Conservation (phyloP, 2,329 filamentous ascomycete genomes). For the Stachybotrys elegans region DNA sequence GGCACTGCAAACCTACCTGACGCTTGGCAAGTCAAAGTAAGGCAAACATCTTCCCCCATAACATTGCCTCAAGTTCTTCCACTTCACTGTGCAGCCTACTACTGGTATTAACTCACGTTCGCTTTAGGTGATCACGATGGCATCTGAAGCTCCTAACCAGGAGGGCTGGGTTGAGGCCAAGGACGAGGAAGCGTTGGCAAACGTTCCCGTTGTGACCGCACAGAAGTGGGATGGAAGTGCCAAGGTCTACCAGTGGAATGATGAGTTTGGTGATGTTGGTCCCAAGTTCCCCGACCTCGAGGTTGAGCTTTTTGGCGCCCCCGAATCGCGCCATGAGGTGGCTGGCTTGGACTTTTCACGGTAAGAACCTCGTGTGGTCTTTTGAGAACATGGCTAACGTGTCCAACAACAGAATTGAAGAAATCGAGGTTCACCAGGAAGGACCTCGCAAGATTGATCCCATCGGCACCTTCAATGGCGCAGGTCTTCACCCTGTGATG, state of each 20-base stretch:
- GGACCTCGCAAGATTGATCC: slow-evolving; percentile 46
- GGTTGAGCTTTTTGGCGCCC: slow-evolving; percentile 64
- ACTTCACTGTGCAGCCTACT: too few relatives aligned
- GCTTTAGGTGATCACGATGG: too few relatives aligned
- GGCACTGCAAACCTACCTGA: too few relatives aligned
- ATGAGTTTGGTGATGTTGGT: slow-evolving; percentile 81
- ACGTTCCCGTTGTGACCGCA: too few relatives aligned
- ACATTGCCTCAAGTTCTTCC: too few relatives aligned
- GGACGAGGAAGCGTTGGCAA: too few relatives aligned
- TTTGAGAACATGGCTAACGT: too few relatives aligned
- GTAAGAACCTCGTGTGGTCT: slow-evolving; percentile 35
- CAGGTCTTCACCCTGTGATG: slow-evolving; percentile 82
- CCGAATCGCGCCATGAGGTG: slow-evolving; percentile 40
- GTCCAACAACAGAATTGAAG: slow-evolving; percentile 41
- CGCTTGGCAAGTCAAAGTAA: too few relatives aligned
- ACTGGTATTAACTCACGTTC: too few relatives aligned
- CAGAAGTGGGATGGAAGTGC: slow-evolving; percentile 29
- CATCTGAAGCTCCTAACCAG: too few relatives aligned
- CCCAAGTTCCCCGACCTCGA: slow-evolving; percentile 69
- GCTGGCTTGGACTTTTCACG: slow-evolving; percentile 59
- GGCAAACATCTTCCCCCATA: too few relatives aligned
- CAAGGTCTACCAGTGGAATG: slow-evolving; percentile 76
- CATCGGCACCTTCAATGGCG: slow-evolving; percentile 60
- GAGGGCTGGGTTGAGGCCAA: too few relatives aligned
- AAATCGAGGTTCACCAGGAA: slow-evolving; percentile 54